A percentile compares a stretch with the other conserved stretches of the same genome.
Conservation (phyloP, 2,329 filamentous ascomycete genomes). For the Monilinia laxa region DNA sequence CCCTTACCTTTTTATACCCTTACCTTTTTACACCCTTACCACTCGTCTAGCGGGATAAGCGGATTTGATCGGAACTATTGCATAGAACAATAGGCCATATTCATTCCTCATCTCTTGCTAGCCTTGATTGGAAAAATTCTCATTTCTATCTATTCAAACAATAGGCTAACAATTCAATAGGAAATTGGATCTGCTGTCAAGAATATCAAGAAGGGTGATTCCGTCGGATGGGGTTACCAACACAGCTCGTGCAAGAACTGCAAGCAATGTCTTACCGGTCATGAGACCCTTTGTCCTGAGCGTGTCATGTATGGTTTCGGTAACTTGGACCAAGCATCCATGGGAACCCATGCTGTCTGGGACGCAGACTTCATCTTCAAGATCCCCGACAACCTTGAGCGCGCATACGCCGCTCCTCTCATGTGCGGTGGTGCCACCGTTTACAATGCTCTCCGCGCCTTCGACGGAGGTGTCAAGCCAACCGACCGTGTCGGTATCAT, state of each 20-base stretch:
- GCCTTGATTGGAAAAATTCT: constrained; percentile 6
- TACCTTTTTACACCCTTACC: background rate
- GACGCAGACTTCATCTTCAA: constrained; percentile 44
- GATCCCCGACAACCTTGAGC: constrained; percentile 44
- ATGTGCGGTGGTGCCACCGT: constrained; percentile 51
- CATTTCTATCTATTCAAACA: constrained; percentile 9
- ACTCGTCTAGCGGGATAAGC: constrained; percentile 16
- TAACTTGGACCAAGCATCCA: constrained; percentile 50
- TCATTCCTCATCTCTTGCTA: constrained; percentile 11
- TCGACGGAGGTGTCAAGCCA: constrained; percentile 38
- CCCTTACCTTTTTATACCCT: background rate
- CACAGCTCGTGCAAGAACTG: constrained; percentile 47
- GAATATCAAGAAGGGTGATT: constrained; percentile 46
- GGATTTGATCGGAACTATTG: background rate
- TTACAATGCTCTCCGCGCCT: constrained; percentile 41
- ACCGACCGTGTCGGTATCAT: constrained; percentile 45
- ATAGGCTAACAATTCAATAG: constrained; percentile 9
- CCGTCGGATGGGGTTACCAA: constrained; percentile 50
- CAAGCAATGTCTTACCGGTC: constrained; percentile 47
- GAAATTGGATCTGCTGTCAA: constrained; percentile 45
- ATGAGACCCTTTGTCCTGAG: constrained; percentile 46
- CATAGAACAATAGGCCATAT: background rate
- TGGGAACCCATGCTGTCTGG: constrained; percentile 45
- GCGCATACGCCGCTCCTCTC: constrained; percentile 46
- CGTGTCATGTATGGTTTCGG: constrained; percentile 45